phyloP scores from a whole-genome alignment of 805 yeast genomes.

The Candida odintsovae region DNA sequence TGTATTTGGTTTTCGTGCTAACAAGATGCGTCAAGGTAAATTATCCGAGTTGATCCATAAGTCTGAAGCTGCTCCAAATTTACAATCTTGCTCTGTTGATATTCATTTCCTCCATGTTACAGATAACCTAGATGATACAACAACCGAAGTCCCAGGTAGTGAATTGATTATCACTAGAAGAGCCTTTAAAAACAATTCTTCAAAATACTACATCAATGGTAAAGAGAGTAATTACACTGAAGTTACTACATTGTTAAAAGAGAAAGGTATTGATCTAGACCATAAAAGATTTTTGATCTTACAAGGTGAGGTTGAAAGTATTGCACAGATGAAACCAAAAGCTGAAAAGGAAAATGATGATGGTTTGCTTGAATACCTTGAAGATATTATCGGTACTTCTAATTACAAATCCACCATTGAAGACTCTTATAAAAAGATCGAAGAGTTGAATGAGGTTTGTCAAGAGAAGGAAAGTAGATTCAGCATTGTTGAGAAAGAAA shows the following conservation, averaged over 20 bases:
- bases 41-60: slow-evolving; percentile 90
- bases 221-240: slow-evolving; percentile 66
- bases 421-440: slow-evolving; percentile 51
- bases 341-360: slow-evolving; percentile 91
- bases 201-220: slow-evolving; percentile 72
- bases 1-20: slow-evolving; percentile 95
- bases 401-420: slow-evolving; percentile 76
- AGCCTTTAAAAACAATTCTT: slow-evolving; percentile 70
- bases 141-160: slow-evolving; percentile 44
- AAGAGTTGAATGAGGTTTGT: slow-evolving; percentile 73
- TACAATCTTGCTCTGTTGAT: slow-evolving; percentile 82
- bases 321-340: slow-evolving; percentile 97
- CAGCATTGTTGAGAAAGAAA: slow-evolving; percentile 73
- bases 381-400: slow-evolving; percentile 95
- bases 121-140: slow-evolving; percentile 46
- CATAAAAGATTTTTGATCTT: slow-evolving; percentile 91
- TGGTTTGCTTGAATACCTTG: slow-evolving; percentile 89
- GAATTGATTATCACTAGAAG: slow-evolving; percentile 68
- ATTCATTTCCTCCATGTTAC: slow-evolving; percentile 76
- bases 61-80: slow-evolving; percentile 63
- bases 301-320: slow-evolving; percentile 97
- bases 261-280: slow-evolving; percentile 86
- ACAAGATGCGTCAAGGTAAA: slow-evolving; percentile 94
- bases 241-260: slow-evolving; percentile 68
- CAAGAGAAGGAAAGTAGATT: slow-evolving; percentile 76